A percentile compares a stretch with the other conserved stretches of the same genome.
phyloP scores from a whole-genome alignment of 2,329 filamentous ascomycete species.

The Gliomastix tumulicola region DNA sequence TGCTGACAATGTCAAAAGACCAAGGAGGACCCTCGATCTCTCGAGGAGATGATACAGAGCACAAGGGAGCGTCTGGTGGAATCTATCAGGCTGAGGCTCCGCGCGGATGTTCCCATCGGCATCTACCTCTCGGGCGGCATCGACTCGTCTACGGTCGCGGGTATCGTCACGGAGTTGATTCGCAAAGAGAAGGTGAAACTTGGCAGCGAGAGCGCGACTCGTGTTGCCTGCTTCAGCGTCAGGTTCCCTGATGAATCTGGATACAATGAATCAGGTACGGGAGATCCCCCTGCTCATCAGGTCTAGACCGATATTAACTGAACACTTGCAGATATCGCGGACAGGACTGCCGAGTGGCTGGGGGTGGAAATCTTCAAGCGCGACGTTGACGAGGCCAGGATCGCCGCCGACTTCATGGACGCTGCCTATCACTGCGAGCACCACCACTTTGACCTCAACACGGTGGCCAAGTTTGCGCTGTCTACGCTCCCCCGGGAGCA shows the following conservation, averaged over 20 bases:
- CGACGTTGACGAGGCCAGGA: slow-evolving; percentile 15
- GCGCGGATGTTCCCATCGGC: slow-evolving; percentile 52
- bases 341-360: slow-evolving; percentile 22
- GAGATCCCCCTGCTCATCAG: too few relatives aligned
- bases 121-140: slow-evolving; percentile 51
- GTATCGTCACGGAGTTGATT: slow-evolving; percentile 46
- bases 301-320: too few relatives aligned
- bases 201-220: slow-evolving; percentile 27
- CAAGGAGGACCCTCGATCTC: slow-evolving; percentile 30
- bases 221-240: slow-evolving; percentile 38
- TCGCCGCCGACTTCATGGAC: slow-evolving; percentile 20
- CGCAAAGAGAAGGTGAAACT: slow-evolving; percentile 34
- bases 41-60: slow-evolving; percentile 41
- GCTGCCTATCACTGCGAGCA: slow-evolving; percentile 21
- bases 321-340: too few relatives aligned
- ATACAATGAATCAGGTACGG: slow-evolving; percentile 40
- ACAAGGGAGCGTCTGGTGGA: slow-evolving; percentile 43
- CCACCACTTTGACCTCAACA: slow-evolving; percentile 38
- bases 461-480: slow-evolving; percentile 43
- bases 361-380: slow-evolving; percentile 18
- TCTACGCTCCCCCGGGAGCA: slow-evolving; percentile 33
- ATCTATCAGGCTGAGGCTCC: slow-evolving; percentile 43
- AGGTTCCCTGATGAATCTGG: slow-evolving; percentile 41
- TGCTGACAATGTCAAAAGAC: slow-evolving; percentile 9
- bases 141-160: slow-evolving; percentile 49